Evolutionary conservation across 1,139 yeast genomes (phyloP).

Genomic region (Blastobotrys malaysiensis): DNA sequence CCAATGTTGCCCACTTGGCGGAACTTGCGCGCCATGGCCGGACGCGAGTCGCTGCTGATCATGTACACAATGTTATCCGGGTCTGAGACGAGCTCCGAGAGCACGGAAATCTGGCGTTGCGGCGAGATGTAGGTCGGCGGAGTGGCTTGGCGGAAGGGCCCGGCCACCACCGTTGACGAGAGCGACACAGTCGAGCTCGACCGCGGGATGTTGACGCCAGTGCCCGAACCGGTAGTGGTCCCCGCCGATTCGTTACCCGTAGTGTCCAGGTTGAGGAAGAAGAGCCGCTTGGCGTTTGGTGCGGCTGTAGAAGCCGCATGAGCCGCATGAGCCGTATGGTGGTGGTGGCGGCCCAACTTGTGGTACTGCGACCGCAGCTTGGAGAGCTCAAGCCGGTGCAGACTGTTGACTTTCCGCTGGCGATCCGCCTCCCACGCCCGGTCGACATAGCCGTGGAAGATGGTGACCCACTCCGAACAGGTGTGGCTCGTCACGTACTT

Average conservation of each 20-base stretch:
- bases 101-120: slow-evolving; percentile 31
- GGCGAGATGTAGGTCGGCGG: slow-evolving; percentile 26
- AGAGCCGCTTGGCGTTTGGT: slow-evolving; percentile 24
- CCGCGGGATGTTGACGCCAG: not conserved
- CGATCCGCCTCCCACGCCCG: slow-evolving; percentile 59
- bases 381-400: slow-evolving; percentile 27
- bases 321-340: not conserved
- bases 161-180: not conserved
- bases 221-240: not conserved
- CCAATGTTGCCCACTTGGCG: slow-evolving; percentile 68
- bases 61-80: slow-evolving; percentile 64
- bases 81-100: slow-evolving; percentile 47
- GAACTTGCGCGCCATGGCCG: slow-evolving; percentile 62
- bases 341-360: slow-evolving; percentile 3
- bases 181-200: not conserved
- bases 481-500: slow-evolving; percentile 59
- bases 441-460: slow-evolving; percentile 51
- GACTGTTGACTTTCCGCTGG: slow-evolving; percentile 34
- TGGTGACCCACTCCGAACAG: slow-evolving; percentile 67
- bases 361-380: slow-evolving; percentile 23
- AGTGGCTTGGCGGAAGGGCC: slow-evolving; percentile 13
- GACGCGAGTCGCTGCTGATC: slow-evolving; percentile 57
- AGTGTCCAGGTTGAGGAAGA: slow-evolving; percentile 31
- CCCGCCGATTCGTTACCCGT: slow-evolving; percentile 4
- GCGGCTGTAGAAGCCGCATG: not conserved